Conservation (phyloP, 371 early-diverging fungal species). For the Chytridiales sp. region DNA sequence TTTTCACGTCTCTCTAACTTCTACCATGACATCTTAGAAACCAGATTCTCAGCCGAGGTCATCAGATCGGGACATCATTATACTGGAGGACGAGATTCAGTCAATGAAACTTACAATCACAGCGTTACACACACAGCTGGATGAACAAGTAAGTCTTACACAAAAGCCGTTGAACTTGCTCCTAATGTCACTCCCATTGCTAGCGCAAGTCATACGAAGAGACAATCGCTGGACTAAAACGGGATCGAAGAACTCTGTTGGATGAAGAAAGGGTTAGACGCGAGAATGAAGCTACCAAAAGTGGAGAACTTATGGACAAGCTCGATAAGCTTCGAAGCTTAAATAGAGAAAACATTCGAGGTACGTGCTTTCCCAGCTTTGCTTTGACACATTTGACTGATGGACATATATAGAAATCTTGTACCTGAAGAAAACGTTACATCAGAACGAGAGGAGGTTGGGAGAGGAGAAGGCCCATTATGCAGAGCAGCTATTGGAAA, state of each 20-base stretch:
- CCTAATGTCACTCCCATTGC: background rate
- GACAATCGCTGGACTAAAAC: conserved; percentile 33
- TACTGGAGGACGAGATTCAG: conserved; percentile 47
- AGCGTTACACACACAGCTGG: conserved; percentile 47
- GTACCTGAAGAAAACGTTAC: conserved; percentile 37
- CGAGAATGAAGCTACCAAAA: conserved; percentile 37
- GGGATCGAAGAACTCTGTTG: conserved; percentile 34
- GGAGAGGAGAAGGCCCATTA: conserved; percentile 48
- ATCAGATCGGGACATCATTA: conserved; percentile 33
- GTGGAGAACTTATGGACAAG: conserved; percentile 33
- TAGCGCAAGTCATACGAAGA: conserved; percentile 39
- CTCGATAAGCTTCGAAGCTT: conserved; percentile 34
- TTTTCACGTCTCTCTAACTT: too few relatives aligned
- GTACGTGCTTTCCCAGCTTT: conserved; percentile 20
- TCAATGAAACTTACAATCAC: conserved; percentile 41
- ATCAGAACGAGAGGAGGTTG: conserved; percentile 38
- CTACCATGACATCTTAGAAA: background rate
- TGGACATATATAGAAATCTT: conserved; percentile 38
- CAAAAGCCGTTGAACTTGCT: background rate
- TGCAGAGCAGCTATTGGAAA: conserved; percentile 28
- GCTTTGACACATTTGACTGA: background rate
- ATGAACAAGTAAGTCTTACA: conserved; percentile 44
- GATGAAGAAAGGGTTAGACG: conserved; percentile 43
- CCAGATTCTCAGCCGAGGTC: background rate
- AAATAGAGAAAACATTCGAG: conserved; percentile 53